A percentile compares a stretch with the other conserved stretches of the same genome.
Evolutionary conservation across 225 moss, liverwort and hornwort species (phyloP).

Genomic region (Pseudoscleropodium purum): DNA sequence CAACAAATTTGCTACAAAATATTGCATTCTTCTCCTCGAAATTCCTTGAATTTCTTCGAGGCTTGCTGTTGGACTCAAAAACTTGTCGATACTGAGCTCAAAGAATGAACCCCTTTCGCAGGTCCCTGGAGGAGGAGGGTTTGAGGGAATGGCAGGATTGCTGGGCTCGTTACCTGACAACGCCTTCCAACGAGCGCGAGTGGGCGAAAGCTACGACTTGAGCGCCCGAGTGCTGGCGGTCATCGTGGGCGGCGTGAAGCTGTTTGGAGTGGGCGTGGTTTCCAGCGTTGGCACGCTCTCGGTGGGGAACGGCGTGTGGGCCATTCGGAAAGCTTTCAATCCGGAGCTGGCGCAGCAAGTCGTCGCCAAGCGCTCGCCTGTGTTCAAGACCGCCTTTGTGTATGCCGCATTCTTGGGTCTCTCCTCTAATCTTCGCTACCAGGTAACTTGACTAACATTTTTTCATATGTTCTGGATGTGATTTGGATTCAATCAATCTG

Average conservation of each 20-base stretch:
- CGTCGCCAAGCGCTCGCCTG: slow-evolving; percentile 54
- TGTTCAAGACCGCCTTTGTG: slow-evolving; percentile 66
- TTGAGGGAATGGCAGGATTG: slow-evolving; percentile 58
- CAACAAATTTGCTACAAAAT: neutral
- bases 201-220: slow-evolving; percentile 57
- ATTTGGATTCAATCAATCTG: neutral
- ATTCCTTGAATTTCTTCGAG: neutral
- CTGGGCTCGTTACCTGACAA: slow-evolving; percentile 78
- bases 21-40: neutral
- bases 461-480: neutral
- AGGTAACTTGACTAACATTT: slow-evolving; percentile 22
- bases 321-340: slow-evolving; percentile 28
- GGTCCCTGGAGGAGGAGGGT: slow-evolving; percentile 17
- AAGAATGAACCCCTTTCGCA: neutral
- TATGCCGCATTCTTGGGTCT: slow-evolving; percentile 71
- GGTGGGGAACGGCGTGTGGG: slow-evolving; percentile 40
- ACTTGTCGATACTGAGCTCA: neutral
- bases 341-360: slow-evolving; percentile 12
- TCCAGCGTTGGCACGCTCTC: slow-evolving; percentile 77
- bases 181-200: slow-evolving; percentile 72
- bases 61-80: neutral
- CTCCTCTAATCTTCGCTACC: slow-evolving; percentile 87
- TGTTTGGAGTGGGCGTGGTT: slow-evolving; percentile 74
- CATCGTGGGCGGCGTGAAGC: slow-evolving; percentile 69
- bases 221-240: slow-evolving; percentile 51